phyloP scores from a whole-genome alignment of 371 early-diverging fungal genomes.

The Choanephora cucurbitarum region DNA sequence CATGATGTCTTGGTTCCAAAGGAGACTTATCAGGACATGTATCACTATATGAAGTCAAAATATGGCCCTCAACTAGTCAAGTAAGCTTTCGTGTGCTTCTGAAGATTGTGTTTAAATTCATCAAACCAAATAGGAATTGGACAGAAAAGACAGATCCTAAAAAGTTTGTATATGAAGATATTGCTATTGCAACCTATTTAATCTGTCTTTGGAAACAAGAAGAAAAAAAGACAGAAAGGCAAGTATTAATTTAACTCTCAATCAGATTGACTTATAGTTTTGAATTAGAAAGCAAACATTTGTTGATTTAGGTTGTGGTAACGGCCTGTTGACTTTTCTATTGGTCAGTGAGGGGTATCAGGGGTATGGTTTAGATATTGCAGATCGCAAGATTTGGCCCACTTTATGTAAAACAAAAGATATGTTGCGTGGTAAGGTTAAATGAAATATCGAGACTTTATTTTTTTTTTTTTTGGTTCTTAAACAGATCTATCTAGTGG shows the following conservation, averaged over 20 bases:
- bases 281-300: conserved; percentile 56
- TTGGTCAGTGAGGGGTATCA: conserved; percentile 76
- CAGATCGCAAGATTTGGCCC: conserved; percentile 79
- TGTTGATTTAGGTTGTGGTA: conserved; percentile 94
- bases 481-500: conserved; percentile 35
- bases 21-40: conserved; percentile 62
- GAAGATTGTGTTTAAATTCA: no score
- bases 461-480: not conserved
- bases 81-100: no score
- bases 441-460: not conserved
- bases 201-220: conserved; percentile 73
- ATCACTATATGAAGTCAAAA: conserved; percentile 64
- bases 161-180: conserved; percentile 87
- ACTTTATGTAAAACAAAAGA: conserved; percentile 27
- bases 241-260: not conserved
- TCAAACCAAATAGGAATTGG: conserved; percentile 69
- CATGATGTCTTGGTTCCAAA: conserved; percentile 76
- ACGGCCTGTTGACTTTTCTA: conserved; percentile 82
- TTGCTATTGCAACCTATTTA: conserved; percentile 83
- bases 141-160: conserved; percentile 80
- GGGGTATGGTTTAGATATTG: conserved; percentile 84
- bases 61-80: conserved; percentile 58
- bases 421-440: conserved; percentile 38
- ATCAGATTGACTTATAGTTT: conserved; percentile 3
- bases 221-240: conserved; percentile 27